A percentile compares a stretch with the other conserved stretches of the same genome.
Conservation (phyloP, 2,329 filamentous ascomycete species). For the Zymoseptoria pseudotritici region DNA sequence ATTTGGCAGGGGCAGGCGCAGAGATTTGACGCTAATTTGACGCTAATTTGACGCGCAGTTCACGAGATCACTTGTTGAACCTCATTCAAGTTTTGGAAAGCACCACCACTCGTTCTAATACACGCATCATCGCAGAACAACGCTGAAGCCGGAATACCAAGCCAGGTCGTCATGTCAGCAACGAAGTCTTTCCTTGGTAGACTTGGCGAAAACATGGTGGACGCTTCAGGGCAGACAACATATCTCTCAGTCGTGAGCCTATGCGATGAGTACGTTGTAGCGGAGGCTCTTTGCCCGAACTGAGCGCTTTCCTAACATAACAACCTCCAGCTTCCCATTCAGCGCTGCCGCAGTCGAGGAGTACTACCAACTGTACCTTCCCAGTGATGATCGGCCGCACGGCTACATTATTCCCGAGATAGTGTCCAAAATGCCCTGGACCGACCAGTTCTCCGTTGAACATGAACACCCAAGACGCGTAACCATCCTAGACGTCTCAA, state of each 20-base stretch:
- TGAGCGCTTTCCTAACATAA: background rate
- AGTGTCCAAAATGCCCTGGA: conserved; percentile 50
- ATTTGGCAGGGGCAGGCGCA: background rate
- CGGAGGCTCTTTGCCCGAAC: background rate
- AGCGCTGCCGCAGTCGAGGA: conserved; percentile 36
- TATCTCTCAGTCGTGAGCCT: background rate
- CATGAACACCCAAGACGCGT: conserved; percentile 22
- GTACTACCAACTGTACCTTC: conserved; percentile 60
- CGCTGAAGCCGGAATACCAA: too few relatives aligned
- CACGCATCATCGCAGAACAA: background rate
- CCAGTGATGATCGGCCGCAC: conserved; percentile 53
- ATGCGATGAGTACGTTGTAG: background rate
- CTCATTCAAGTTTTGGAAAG: background rate
- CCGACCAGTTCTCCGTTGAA: conserved; percentile 49
- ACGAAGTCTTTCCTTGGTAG: background rate
- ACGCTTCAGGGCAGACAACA: background rate
- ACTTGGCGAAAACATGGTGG: background rate
- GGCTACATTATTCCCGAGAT: conserved; percentile 54
- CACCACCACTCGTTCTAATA: background rate
- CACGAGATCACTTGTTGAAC: background rate
- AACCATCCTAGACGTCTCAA: conserved; percentile 38
- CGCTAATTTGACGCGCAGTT: background rate
- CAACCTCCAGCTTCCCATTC: conserved; percentile 34
- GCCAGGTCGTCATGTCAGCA: background rate
- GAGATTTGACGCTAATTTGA: background rate